Base-by-base conservation (phyloP, 179 eudicot species). In the Amaranthus tricolor region DNA sequence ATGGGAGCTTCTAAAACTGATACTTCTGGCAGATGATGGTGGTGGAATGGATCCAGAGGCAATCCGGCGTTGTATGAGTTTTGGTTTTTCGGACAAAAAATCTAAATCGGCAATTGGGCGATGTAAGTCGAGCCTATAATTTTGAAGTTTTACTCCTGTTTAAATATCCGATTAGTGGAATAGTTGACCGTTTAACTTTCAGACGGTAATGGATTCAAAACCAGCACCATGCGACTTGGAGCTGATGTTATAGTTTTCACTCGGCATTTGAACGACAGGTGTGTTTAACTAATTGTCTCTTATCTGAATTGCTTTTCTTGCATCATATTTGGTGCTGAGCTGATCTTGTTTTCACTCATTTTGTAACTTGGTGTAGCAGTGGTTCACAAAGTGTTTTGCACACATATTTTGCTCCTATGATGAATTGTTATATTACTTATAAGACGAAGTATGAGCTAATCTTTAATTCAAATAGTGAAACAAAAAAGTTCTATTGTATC, bases 171-270 rank as follows among this genome's bases (percentile, higher is more conserved):
- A 54, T 54, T n/a, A 61, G 58, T 59, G 69, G 48, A 72, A 66
- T 20, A 63, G 57, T 65, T 82, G 71, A 76, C 80, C 75, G 64
- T 13, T 78, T 45, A 67, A 72, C 77, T 88, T 87, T 81, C 91
- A 94, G 97, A 94, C 86, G 98, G 98, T 76, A 94, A 94, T 85
- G 97, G 97, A 76, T 94, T 94, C 85, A 94, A 94, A 85, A 92
- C 96, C 9, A 87, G 97, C 80, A 81, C 97, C 20, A 94, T 94
- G 97, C 82, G 97, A 81, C 97, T 94, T 74, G 97, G 98, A 78
- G 94, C 98, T 63, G 98, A 94, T 80, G 97, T 84, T 73, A 81
- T 93, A 63, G 96, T 91, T 75, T 93, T 93, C 85, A 89, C 85
- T 77, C 87, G 93, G 52, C 80, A 75, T 70, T 59, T 61, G 47